Conservation (phyloP, 2,329 filamentous ascomycete genomes). For the Colletotrichum falcatum region DNA sequence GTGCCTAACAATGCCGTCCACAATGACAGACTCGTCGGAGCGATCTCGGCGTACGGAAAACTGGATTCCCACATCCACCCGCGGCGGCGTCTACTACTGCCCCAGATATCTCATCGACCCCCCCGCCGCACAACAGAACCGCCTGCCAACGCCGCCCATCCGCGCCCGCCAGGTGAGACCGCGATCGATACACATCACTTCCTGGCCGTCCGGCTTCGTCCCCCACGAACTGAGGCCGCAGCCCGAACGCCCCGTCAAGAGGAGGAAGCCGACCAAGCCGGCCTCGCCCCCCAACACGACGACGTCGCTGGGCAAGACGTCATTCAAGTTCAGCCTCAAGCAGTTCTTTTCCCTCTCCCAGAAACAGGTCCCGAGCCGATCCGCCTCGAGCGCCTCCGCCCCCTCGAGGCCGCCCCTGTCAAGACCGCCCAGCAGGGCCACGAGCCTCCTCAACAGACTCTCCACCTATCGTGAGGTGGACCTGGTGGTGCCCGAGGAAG, state of each 20-base stretch:
- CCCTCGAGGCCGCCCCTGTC: conserved; percentile 24
- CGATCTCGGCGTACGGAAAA: conserved; percentile 40
- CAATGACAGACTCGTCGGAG: conserved; percentile 41
- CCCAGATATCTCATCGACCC: conserved; percentile 42
- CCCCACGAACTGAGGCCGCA: conserved; percentile 57
- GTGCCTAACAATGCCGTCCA: conserved; percentile 40
- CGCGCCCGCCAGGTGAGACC: conserved; percentile 54
- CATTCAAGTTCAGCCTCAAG: conserved; percentile 36
- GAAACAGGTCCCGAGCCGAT: conserved; percentile 35
- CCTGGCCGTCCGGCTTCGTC: conserved; percentile 57
- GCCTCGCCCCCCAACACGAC: conserved; percentile 32
- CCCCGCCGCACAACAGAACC: conserved; percentile 29
- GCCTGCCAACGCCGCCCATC: conserved; percentile 54
- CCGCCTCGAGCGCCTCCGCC: conserved; percentile 32
- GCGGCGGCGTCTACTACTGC: conserved; percentile 48
- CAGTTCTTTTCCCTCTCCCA: conserved; percentile 38
- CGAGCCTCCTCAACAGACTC: conserved; percentile 34
- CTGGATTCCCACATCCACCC: conserved; percentile 41
- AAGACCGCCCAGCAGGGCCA: conserved; percentile 32
- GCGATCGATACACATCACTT: conserved; percentile 57
- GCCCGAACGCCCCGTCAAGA: conserved; percentile 52
- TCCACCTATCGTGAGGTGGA: conserved; percentile 34
- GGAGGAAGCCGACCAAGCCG: conserved; percentile 44
- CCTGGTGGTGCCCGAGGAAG: conserved; percentile 38
- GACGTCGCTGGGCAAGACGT: conserved; percentile 39